These are phyloP conservation scores for Henckelia pumila DNA, from an alignment of 257 asterid species.

Conservation along the genomic window DNA sequence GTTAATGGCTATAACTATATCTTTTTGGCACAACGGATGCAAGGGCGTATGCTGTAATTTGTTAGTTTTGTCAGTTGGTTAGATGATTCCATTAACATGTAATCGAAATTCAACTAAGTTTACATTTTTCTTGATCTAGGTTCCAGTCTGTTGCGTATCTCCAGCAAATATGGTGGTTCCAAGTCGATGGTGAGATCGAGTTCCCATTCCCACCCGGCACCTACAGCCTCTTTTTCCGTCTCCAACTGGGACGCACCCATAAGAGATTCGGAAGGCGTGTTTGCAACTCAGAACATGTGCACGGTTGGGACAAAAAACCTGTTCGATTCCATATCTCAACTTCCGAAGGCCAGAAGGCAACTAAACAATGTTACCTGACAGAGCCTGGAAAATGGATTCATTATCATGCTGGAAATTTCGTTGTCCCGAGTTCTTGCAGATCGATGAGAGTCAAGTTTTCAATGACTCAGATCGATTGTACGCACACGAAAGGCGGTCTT, in stretches of 20 bases:
- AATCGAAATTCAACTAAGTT: neutral
- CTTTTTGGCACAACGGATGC: neutral
- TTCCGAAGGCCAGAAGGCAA: constrained; percentile 69
- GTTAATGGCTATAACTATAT: neutral
- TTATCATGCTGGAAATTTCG: constrained; percentile 57
- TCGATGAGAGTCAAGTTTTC: constrained; percentile 44
- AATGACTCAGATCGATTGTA: constrained; percentile 65
- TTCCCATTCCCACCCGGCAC: constrained; percentile 83
- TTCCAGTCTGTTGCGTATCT: constrained; percentile 76
- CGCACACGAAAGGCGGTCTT: constrained; percentile 61
- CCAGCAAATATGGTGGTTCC: constrained; percentile 98
- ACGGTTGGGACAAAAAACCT: constrained; percentile 90
- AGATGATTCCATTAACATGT: neutral
- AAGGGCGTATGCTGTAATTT: neutral
- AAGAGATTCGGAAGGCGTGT: constrained; percentile 67
- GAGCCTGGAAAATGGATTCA: constrained; percentile 74
- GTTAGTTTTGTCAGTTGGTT: neutral
- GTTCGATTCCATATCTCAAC: constrained; percentile 73
- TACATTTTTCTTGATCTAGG: constrained; percentile 32
- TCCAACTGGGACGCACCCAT: constrained; percentile 66
- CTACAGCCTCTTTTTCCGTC: constrained; percentile 73
- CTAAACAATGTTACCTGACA: constrained; percentile 66
- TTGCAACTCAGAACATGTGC: constrained; percentile 68
- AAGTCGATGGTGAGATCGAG: constrained; percentile 78
- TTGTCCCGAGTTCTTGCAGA: constrained; percentile 24